A percentile compares a stretch with the other conserved stretches of the same genome.
Evolutionary conservation across 108 stramenopile species (phyloP).

Genomic region (Conticribra weissflogii): DNA sequence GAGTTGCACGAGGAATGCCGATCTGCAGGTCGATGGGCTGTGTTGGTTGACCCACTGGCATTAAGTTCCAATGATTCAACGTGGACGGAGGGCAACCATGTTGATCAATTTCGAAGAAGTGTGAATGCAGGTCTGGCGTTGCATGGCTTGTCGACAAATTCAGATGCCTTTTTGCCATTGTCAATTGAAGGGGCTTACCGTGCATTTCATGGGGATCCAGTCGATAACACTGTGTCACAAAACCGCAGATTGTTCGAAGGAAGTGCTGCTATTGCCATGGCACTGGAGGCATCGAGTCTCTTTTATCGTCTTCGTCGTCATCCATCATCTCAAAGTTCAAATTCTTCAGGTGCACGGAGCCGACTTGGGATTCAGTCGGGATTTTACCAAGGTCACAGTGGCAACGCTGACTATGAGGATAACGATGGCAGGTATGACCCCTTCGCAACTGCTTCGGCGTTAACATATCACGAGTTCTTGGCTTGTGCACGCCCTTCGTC

Average conservation of each 20-base stretch:
- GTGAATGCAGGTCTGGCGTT: constrained; percentile 63
- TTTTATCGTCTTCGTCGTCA: constrained; percentile 57
- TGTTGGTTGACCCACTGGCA: constrained; percentile 34
- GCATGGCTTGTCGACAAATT: constrained; percentile 60
- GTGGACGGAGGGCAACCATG: constrained; percentile 33
- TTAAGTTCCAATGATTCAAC: too few relatives aligned
- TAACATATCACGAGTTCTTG: constrained; percentile 71
- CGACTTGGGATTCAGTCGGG: constrained; percentile 54
- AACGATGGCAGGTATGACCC: constrained; percentile 24
- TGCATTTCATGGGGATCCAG: constrained; percentile 14
- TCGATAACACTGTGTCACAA: neutral
- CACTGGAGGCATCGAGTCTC: constrained; percentile 71
- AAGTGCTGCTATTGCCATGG: constrained; percentile 67
- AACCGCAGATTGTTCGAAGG: constrained; percentile 51
- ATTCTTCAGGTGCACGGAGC: constrained; percentile 13
- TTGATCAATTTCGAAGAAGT: constrained; percentile 50
- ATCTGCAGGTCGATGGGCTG: constrained; percentile 56
- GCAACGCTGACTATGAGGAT: constrained; percentile 14
- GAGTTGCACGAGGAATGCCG: constrained; percentile 75
- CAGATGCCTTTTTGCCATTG: constrained; percentile 64
- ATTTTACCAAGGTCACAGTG: constrained; percentile 42
- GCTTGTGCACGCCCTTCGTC: constrained; percentile 60
- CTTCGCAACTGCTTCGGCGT: constrained; percentile 48
- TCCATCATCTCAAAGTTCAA: constrained; percentile 6
- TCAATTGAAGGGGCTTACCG: constrained; percentile 41